Evolutionary conservation across 75 land plant species (phyloP), one percentile per base, ranked within the genome.

Genomic region (Cupressus sempervirens): DNA sequence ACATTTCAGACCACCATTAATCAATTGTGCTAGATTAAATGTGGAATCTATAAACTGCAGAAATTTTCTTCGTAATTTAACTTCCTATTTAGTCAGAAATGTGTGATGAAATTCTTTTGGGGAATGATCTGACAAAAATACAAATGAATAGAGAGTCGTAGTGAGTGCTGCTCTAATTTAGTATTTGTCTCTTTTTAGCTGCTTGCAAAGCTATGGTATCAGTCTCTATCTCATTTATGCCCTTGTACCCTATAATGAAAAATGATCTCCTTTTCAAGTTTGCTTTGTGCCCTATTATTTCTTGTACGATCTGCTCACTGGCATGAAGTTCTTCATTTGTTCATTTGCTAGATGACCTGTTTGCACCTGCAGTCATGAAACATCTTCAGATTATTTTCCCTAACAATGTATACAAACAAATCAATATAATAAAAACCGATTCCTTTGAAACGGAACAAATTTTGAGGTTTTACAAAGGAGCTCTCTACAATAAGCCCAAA

Each of bases 401-500:
- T 13, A 73, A 15, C 76, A 35, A 30, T 30, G 1, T 3, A 11
- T 34, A 72, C 74, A 0, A 72, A 29, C 14, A 72, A 72, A 29
- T 72, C 74, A 30, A 32, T 72, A 2, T 34, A 30, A 72, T 11
- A 32, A 30, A 72, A 29, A 29, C 34, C 30, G n/a, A 70, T 70
- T 70, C 0, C 29, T n/a, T 70, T 30, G 12, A 29, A 91, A 84
- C 84, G 90, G 54, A 89, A 85, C 48, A 89, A 93, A 50, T 94
- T 91, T 87, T 74, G 77, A 48, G 92, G 92, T 83, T 92, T 81
- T 76, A 83, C 93, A 10, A 41, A 88, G 11, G 92, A 93, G 65
- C 90, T 94, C 14, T 84, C 90, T 65, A 83, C 94, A 38, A 84
- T 93, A 13, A 87, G 86, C 87, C 94, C 92, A 2, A 84, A 95